Evolutionary conservation across 495 filamentous ascomycete genomes (phyloP), one percentile per base, ranked within the genome.

Genomic region (Neurospora sp.): DNA sequence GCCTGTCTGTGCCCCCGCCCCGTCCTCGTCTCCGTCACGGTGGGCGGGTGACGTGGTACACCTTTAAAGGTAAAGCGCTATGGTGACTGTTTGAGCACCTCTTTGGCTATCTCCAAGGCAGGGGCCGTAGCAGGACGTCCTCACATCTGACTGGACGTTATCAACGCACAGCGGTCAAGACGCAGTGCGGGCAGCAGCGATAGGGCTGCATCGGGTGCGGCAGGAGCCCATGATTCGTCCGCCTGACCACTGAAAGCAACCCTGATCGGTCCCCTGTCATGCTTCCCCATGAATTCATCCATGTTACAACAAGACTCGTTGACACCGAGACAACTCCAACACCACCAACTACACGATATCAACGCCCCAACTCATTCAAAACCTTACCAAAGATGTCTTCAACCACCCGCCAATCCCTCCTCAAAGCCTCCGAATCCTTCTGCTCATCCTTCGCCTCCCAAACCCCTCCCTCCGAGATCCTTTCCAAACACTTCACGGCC

Each of bases 401-500:
- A 35, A 66, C 1, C 1, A 66, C 39, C 2, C 82, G 85, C 60
- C 39, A 76, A 31, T 70, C 78, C 31, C 83, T 90, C 74, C 83
- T 86, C 49, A 41, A 70, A 5, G 80, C 87, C 69, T 82, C 86
- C 16, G 76, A 76, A 7, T 31, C 82, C 60, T 87, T 90, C 78
- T 86, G 85, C 76, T n/a, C 72, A 5, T 79, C 83, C 77, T 86
- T 91, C 72, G 79, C 85, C 60, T 74, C 78, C 72, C 75, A 80
- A 46, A 74, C 77, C 2, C 41, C 80, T 3, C 74, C 79, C 10
- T 71, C 75, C 60, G 75, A 77, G n/a, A 80, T 90, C 71, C 81
- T 89, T 38, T 69, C 80, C 1, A 41, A 38, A 39, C 80, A 86
- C 76, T 90, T 91, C 85, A 88, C 88, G 6, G 31, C 46, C n/a